Evolutionary conservation across 257 asterid genomes (phyloP).

Genomic region (Jasminum sambac): DNA sequence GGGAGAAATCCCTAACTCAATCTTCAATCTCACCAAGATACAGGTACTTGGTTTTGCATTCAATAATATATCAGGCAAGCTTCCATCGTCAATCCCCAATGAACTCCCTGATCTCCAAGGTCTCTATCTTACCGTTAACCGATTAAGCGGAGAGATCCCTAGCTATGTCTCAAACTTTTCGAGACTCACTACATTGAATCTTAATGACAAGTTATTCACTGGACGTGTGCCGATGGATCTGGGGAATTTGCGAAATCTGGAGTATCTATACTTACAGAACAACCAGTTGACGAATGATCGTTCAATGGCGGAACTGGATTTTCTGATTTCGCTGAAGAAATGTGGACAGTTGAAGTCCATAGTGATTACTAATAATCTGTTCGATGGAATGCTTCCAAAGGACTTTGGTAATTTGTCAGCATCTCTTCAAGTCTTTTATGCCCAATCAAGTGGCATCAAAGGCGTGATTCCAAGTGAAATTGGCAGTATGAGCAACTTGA

Average conservation of each 20-base stretch:
- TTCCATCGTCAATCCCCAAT: slow-evolving; percentile 20
- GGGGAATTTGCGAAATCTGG: slow-evolving; percentile 21
- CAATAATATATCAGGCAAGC: slow-evolving; percentile 10
- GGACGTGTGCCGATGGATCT: slow-evolving; percentile 25
- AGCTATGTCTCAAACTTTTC: slow-evolving; percentile 25
- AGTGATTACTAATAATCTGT: neutral
- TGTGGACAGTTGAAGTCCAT: slow-evolving; percentile 2
- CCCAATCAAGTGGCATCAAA: neutral
- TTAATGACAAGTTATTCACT: slow-evolving; percentile 16
- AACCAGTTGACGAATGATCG: slow-evolving; percentile 24
- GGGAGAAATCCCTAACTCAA: slow-evolving; percentile 22
- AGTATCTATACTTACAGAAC: neutral
- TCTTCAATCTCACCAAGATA: slow-evolving; percentile 27
- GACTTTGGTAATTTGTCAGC: slow-evolving; percentile 23
- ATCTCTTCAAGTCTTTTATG: slow-evolving; percentile 1
- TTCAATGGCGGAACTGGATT: slow-evolving; percentile 9
- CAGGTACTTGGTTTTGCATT: neutral
- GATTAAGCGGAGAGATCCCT: slow-evolving; percentile 27
- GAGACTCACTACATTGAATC: neutral
- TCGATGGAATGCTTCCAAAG: slow-evolving; percentile 26
- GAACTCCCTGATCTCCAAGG: slow-evolving; percentile 21
- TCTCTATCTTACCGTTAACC: slow-evolving; percentile 5
- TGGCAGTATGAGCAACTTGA: slow-evolving; percentile 21
- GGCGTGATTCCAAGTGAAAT: slow-evolving; percentile 28
- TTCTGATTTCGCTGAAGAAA: slow-evolving; percentile 19